phyloP scores from a whole-genome alignment of 2,329 filamentous ascomycete genomes.

The Bipolaris oryzae region DNA sequence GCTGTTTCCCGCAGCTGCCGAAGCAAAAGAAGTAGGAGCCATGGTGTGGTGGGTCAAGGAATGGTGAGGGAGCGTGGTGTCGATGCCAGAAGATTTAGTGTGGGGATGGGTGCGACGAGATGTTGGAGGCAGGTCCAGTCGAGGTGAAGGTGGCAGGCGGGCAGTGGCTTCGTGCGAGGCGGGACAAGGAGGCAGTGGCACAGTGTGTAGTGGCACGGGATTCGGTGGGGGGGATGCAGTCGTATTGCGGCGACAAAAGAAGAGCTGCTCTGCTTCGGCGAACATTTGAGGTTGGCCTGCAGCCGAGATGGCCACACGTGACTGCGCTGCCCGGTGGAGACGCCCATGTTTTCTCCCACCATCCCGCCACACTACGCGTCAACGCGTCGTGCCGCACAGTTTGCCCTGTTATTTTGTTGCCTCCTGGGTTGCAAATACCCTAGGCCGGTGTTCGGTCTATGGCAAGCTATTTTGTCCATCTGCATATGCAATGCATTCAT shows the following conservation, averaged over 20 bases:
- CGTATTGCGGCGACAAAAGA: conserved; percentile 27
- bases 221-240: conserved; percentile 16
- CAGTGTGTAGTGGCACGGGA: conserved; percentile 45
- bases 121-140: conserved; percentile 31
- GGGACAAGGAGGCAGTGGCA: conserved; percentile 17
- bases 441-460: no score
- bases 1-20: conserved; percentile 55
- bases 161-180: conserved; percentile 25
- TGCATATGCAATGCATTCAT: no score
- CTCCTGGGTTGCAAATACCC: no score
- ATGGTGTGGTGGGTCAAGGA: conserved; percentile 37
- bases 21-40: conserved; percentile 59
- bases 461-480: no score
- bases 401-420: background rate
- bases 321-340: conserved; percentile 1
- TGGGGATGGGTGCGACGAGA: conserved; percentile 31
- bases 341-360: conserved; percentile 8
- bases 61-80: conserved; percentile 28
- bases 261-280: conserved; percentile 15
- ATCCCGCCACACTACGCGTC: conserved; percentile 12
- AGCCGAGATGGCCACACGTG: conserved; percentile 22
- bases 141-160: conserved; percentile 27
- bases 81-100: conserved; percentile 34
- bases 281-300: conserved; percentile 27
- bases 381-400: conserved; percentile 11